Percentiles rank a stretch among this genome's conserved stretches.
phyloP scores from a whole-genome alignment of 2,329 filamentous ascomycete species.

The Rhexocercosporidium sp. region DNA sequence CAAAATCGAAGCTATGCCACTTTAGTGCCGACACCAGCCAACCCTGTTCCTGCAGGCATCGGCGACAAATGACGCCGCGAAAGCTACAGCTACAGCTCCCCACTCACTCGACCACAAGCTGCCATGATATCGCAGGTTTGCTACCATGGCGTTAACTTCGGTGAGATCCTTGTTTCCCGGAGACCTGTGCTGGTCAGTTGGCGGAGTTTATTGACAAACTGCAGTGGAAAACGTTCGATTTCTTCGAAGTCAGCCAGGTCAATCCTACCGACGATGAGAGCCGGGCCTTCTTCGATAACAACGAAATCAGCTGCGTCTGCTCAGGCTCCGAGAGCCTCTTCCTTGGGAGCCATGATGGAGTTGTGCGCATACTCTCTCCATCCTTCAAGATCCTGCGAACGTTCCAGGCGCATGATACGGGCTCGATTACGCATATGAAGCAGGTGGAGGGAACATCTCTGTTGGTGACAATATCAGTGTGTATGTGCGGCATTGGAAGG shows the following conservation, averaged over 20 bases:
- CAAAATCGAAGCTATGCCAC: not conserved
- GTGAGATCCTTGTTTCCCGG: conserved; percentile 19
- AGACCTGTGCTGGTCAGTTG: not conserved
- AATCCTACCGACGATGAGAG: conserved; percentile 78
- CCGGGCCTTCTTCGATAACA: conserved; percentile 79
- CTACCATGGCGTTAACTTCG: conserved; percentile 38
- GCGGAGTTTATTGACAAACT: conserved; percentile 12
- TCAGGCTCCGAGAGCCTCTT: conserved; percentile 90
- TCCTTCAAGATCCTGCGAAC: conserved; percentile 85
- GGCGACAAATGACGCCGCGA: conserved; percentile 15
- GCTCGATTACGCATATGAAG: conserved; percentile 86
- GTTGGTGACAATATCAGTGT: conserved; percentile 77
- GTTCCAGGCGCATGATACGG: conserved; percentile 84
- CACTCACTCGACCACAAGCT: conserved; percentile 8
- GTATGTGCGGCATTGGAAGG: conserved; percentile 28
- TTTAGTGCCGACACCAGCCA: not conserved
- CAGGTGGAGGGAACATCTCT: conserved; percentile 88
- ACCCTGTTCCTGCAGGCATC: conserved; percentile 7
- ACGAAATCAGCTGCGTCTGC: conserved; percentile 81
- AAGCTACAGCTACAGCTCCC: conserved; percentile 3
- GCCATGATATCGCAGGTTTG: conserved; percentile 23
- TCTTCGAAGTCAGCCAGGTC: conserved; percentile 94
- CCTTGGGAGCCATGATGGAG: conserved; percentile 82
- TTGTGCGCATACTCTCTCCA: conserved; percentile 85
- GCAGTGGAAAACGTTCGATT: conserved; percentile 98